These are phyloP conservation scores for Zygoascus tannicola DNA, from an alignment of 805 yeast genomes.

Conservation along the genomic window DNA sequence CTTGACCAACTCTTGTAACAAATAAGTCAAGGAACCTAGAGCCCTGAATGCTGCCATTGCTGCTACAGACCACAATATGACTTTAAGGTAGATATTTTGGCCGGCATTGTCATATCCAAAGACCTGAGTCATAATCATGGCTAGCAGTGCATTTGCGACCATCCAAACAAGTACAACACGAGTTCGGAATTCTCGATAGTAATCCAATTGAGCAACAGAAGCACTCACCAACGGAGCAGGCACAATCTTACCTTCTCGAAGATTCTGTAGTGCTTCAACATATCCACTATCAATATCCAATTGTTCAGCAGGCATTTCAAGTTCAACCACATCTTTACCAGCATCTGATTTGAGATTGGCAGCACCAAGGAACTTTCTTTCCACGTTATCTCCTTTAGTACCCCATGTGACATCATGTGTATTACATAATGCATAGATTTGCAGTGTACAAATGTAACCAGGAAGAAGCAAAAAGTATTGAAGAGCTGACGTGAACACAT, in stretches of 20 bases:
- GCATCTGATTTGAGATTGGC: conserved; percentile 76
- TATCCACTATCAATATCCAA: conserved; percentile 75
- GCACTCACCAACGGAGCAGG: conserved; percentile 37
- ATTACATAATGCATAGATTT: conserved; percentile 94
- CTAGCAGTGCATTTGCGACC: conserved; percentile 66
- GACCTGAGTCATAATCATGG: conserved; percentile 82
- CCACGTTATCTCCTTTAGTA: conserved; percentile 86
- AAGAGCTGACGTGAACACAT: conserved; percentile 71
- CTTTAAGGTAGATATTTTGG: conserved; percentile 66
- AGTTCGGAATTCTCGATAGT: conserved; percentile 90
- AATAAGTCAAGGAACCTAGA: conserved; percentile 65
- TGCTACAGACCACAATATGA: conserved; percentile 90
- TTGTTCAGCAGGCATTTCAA: conserved; percentile 62
- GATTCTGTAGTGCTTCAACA: conserved; percentile 60
- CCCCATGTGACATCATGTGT: conserved; percentile 99
- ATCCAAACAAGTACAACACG: conserved; percentile 95
- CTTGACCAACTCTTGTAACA: conserved; percentile 34
- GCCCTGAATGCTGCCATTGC: conserved; percentile 75
- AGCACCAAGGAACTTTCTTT: conserved; percentile 60
- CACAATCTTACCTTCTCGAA: conserved; percentile 59
- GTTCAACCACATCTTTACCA: conserved; percentile 76
- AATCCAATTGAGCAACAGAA: conserved; percentile 50
- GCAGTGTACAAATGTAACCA: conserved; percentile 82
- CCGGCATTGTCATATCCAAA: conserved; percentile 57
- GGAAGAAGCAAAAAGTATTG: conserved; percentile 90